Base-by-base conservation (phyloP, 352 stramenopile species). In the Globisporangium radiosum region DNA sequence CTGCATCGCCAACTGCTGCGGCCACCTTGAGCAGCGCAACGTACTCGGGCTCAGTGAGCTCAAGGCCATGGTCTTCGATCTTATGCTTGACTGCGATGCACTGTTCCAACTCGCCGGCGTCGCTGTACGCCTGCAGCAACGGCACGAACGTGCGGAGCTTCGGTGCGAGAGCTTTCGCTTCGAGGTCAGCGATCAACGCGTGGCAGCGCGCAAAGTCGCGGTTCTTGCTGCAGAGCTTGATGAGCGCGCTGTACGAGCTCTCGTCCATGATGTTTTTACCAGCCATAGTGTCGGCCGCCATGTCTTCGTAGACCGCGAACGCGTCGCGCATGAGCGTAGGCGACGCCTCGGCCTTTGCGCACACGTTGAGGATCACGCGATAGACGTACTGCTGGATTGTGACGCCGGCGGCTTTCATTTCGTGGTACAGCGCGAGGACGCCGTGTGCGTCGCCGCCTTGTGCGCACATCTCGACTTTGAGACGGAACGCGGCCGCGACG, bases 71-170 rank as follows among this genome's bases (percentile, higher is more conserved):
- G 5, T 49, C 56, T 1, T 66, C 33, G 9, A 92, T 55, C 60
- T 80, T 85, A 7, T 68, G 65, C 52, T 86, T 70, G 37, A 87
- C 61, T 68, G 70, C 77, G 9, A 87, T 56, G 49, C 76, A 83
- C 51, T 90, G 78, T 36, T 72, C 54, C 60, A 93, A 59, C 47
- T 90, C 72, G 15, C 76, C 71, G 1, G 59, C 69, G 7, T 75
- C 67, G 14, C 75, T 81, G 55, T 90, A 78, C 15, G 76, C 76
- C 47, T 72, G 62, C n/a, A 94, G 68, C 40, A 94, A 59, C 44
- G 85, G 71, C 33, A 78, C 72, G 37, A 89, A 89, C 36, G 83
- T 92, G 36, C 85, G 82, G 56, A 94, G 62, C 58, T 88, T 90
- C 1, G 85, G 78, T 10, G 68, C 45, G 14, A 90, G 62, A 1